Evolutionary conservation across 106 monocot species (phyloP), one percentile per base, ranked within the genome.

Genomic region (Posidonia australis): DNA sequence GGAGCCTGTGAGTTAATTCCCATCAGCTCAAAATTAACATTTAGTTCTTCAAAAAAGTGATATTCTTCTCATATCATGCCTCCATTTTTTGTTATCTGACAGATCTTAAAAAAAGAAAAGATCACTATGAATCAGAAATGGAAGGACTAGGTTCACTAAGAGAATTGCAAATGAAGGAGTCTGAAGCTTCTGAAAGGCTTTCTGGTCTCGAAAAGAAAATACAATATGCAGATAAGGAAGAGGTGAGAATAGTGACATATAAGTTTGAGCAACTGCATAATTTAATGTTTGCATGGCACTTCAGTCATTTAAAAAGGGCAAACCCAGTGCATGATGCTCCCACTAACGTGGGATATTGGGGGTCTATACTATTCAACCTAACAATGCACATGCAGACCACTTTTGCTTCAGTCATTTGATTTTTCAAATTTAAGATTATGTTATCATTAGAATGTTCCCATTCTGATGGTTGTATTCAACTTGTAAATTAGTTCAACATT

Each of bases 121-220:
- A 78, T 26, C 68, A 83, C 49, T 74, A 64, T 66, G 98, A 98
- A 77, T 74, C 83, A 56, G 91, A 98, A 68, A 69, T 98, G 72
- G 77, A 91, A 59, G 74, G 70, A 5, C 74, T 98, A 56, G 91
- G 85, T 24, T 85, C 90, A 46, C 75, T 79, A 16, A 83, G 98
- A 73, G 87, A 87, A 46, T 66, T 91, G 69, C 87, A 98, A 67
- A 75, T 85, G 29, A 91, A 81, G 54, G 90, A 98, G 75, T 79
- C 85, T 20, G 85, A 83, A 67, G 67, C 79, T 64, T 76, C 81
- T 57, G 87, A 98, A 77, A 91, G 67, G 62, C 75, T 81, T 41
- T 74, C 84, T 77, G 87, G 87, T 28, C 77, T 98, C 72, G 87
- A 98, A 67, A 87, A 75, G 75, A 98, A 91, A 54, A 83, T 85